Evolutionary conservation across 2,329 filamentous ascomycete species (phyloP).

Genomic region (Alternaria tenuissima): DNA sequence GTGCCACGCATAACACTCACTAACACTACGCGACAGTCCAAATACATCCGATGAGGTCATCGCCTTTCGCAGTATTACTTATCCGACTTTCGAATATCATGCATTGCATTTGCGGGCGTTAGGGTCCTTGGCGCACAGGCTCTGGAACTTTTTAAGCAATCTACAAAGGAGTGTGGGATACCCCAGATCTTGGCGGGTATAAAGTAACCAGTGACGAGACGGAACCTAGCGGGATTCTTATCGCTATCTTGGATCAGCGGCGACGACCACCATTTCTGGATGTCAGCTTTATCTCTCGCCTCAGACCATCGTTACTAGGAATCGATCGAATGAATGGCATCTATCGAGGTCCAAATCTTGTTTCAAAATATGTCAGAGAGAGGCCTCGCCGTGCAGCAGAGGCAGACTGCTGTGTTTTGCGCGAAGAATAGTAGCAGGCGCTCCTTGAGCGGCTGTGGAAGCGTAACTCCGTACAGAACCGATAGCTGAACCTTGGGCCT

Average conservation of each 20-base stretch:
- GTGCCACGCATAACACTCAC: neutral
- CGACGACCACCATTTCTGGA: conserved; percentile 26
- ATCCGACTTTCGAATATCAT: neutral
- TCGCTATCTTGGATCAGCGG: conserved; percentile 50
- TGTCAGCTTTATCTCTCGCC: conserved; percentile 33
- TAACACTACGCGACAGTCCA: conserved; percentile 37
- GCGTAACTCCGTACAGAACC: neutral
- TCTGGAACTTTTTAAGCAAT: conserved; percentile 19
- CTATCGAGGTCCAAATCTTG: neutral
- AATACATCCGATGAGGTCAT: conserved; percentile 49
- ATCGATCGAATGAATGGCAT: conserved; percentile 21
- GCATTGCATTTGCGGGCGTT: conserved; percentile 36
- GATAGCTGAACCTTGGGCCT: neutral
- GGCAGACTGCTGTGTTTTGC: neutral
- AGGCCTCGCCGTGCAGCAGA: neutral
- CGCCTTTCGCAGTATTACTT: neutral
- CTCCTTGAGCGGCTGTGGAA: neutral
- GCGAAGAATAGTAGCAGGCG: neutral
- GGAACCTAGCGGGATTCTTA: conserved; percentile 39
- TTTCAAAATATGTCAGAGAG: neutral
- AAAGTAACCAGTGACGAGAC: conserved; percentile 35
- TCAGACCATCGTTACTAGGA: conserved; percentile 16
- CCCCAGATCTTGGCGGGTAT: conserved; percentile 28
- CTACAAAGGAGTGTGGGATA: conserved; percentile 33
- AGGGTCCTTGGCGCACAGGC: conserved; percentile 26